Evolutionary conservation across 345 rosid genomes (phyloP), one percentile per base, ranked within the genome.

Genomic region (Brassica rapa): DNA sequence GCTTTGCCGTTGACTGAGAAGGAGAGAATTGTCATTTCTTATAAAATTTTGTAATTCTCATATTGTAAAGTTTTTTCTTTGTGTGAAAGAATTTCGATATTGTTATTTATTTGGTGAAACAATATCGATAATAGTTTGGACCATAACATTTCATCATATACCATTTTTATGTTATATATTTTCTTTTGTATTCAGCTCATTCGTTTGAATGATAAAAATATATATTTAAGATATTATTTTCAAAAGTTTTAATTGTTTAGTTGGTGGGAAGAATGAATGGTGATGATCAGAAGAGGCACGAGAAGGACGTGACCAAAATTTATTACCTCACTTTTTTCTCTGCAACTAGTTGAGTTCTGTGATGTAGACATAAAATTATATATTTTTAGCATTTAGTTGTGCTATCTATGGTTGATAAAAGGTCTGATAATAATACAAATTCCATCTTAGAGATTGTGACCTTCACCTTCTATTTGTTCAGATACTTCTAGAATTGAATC

Each of bases 271-370:
- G 63, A 80, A 75, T 80, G 80, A 75, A 70, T 80, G 65, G 4
- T 53, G 24, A 64, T 74, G 75, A 69, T 62, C 67, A 84, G 86
- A 87, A 83, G 86, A 84, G 56, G 82, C 83, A 73, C 84, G 86
- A 82, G 81, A 77, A 57, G 66, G 87, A 83, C 76, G 78, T 81
- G 80, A 53, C 43, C 16, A 27, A 39, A 11, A 73, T 68, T 79
- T 73, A 79, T 72, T 27, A 53, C 75, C 16, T 62, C 61, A 68
- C 75, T 62, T 79, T 73, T 53, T 27, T 35, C 60, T 32, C 6
- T 33, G 9, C 9, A 43, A 61, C 73, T 35, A 51, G 82, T 73
- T 70, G n/a, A 37, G 56, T 51, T 49, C 4, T 56, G 16, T 63
- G 73, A 70, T 70, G 16, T 65, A 4, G 83, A 75, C 68, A 68